A percentile compares a stretch with the other conserved stretches of the same genome.
Conservation (phyloP, 495 filamentous ascomycete genomes). For the Xylaria flabelliformis region DNA sequence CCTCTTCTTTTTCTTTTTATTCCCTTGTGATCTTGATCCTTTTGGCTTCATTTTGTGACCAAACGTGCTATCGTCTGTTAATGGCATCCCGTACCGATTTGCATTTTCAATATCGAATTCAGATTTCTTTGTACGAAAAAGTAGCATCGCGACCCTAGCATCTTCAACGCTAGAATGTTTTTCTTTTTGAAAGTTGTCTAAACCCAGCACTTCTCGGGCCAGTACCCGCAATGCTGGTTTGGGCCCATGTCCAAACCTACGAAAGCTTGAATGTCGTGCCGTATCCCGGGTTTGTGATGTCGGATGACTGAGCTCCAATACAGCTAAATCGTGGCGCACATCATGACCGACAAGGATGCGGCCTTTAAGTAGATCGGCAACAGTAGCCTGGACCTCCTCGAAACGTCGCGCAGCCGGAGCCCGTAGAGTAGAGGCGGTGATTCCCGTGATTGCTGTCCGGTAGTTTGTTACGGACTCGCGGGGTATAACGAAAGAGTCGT, state of each 20-base stretch:
- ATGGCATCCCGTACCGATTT: conserved; percentile 61
- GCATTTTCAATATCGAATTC: conserved; percentile 82
- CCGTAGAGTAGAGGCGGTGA: conserved; percentile 72
- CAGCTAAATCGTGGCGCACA: conserved; percentile 83
- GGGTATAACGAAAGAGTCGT: conserved; percentile 80
- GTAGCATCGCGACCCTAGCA: conserved; percentile 83
- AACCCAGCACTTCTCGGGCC: conserved; percentile 75
- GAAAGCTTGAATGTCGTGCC: conserved; percentile 73
- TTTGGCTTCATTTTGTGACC: conserved; percentile 61
- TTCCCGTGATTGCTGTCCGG: conserved; percentile 83
- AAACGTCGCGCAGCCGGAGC: conserved; percentile 67
- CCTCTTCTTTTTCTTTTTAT: conserved; percentile 43
- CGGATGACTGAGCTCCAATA: conserved; percentile 76
- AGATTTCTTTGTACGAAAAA: conserved; percentile 81
- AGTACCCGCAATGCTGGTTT: conserved; percentile 80
- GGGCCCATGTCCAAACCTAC: conserved; percentile 73
- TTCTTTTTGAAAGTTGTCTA: conserved; percentile 80
- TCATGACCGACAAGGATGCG: conserved; percentile 88
- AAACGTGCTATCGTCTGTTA: conserved; percentile 42
- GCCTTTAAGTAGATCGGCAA: conserved; percentile 73
- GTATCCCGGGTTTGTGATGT: conserved; percentile 83
- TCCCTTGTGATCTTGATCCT: conserved; percentile 26
- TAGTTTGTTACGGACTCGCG: conserved; percentile 82
- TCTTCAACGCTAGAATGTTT: conserved; percentile 78
- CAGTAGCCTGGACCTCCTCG: conserved; percentile 73